Evolutionary conservation across 2,329 filamentous ascomycete genomes (phyloP).

Genomic region (Graphilbum fragrans): DNA sequence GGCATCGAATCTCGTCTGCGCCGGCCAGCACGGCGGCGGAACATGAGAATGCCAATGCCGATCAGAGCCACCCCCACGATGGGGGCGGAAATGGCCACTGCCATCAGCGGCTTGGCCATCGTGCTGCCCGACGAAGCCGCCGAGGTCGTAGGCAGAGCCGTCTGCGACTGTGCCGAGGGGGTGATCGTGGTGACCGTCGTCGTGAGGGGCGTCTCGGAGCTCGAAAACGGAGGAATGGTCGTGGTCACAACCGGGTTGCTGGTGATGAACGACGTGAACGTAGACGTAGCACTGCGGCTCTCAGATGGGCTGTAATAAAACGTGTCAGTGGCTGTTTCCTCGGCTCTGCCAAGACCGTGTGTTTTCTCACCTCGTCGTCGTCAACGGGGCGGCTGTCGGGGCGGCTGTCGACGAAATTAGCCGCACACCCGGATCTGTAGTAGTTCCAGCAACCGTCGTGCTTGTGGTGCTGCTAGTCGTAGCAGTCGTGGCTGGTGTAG

Average conservation of each 20-base stretch:
- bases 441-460: neutral
- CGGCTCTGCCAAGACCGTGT: neutral
- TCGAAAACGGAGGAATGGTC: neutral
- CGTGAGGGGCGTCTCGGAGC: neutral
- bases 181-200: slow-evolving; percentile 1
- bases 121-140: neutral
- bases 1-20: slow-evolving; percentile 6
- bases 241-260: slow-evolving; percentile 4
- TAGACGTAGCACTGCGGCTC: slow-evolving; percentile 2
- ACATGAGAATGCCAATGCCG: slow-evolving; percentile 9
- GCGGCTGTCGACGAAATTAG: neutral
- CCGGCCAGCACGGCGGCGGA: slow-evolving; percentile 4
- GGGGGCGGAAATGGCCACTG: slow-evolving; percentile 9
- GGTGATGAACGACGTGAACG: slow-evolving; percentile 6
- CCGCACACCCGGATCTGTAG: neutral
- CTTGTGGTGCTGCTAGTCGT: neutral
- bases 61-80: slow-evolving; percentile 8
- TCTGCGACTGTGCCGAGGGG: neutral
- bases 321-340: neutral
- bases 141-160: neutral
- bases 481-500: neutral
- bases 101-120: slow-evolving; percentile 8
- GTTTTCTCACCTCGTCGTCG: neutral
- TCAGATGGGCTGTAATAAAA: neutral
- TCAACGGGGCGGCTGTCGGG: neutral